Conservation (phyloP, 208 protist genomes). For the Naegleria lovaniensis region DNA sequence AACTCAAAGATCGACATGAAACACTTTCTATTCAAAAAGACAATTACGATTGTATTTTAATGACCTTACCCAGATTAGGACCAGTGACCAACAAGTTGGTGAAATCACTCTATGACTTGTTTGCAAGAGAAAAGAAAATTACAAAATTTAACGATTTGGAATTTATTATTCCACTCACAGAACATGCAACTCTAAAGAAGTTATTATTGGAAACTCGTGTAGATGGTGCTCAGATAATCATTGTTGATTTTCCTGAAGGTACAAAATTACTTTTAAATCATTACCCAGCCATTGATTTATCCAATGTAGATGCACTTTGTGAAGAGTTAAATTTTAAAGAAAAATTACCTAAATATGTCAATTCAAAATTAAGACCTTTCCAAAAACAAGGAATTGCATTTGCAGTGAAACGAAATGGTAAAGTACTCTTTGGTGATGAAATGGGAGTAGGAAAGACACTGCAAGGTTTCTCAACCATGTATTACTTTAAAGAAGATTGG, state of each 20-base stretch:
- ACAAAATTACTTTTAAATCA: neutral
- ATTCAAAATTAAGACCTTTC: neutral
- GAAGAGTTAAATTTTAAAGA: neutral
- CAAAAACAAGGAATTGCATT: conserved; percentile 28
- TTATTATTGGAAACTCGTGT: neutral
- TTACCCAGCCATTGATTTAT: neutral
- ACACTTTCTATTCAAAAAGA: neutral
- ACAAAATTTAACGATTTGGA: neutral
- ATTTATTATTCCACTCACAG: neutral
- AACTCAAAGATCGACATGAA: neutral
- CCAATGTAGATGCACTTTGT: neutral
- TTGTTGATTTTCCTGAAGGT: neutral
- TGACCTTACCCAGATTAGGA: neutral
- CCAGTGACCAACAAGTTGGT: neutral
- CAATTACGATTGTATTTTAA: neutral
- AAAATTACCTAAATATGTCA: neutral
- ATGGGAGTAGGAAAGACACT: conserved; percentile 95
- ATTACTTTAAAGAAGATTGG: conserved; percentile 86
- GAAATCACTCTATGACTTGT: neutral
- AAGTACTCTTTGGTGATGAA: conserved; percentile 86
- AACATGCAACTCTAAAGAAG: neutral
- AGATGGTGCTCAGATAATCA: neutral
- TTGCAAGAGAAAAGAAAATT: neutral
- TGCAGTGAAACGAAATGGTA: conserved; percentile 47
- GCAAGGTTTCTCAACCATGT: conserved; percentile 80